Conservation (phyloP, 73 alveolate genomes). For the Durusdinium trenchii region DNA sequence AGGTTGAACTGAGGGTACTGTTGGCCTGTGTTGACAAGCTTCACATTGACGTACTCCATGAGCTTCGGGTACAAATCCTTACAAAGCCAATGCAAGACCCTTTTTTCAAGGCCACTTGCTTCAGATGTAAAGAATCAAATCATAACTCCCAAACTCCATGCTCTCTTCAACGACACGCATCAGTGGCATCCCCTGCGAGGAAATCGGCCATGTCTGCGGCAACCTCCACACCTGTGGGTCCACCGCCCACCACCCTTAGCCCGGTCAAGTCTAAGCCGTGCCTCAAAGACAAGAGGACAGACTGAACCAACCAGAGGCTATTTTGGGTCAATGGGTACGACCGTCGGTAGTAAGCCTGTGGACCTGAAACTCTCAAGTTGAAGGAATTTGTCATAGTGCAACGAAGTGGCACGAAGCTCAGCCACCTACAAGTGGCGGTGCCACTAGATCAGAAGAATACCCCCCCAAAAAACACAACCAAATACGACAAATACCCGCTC, state of each 20-base stretch:
- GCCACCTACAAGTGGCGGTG: constrained; percentile 34
- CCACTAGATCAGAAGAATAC: not conserved
- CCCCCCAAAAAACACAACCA: too few relatives aligned
- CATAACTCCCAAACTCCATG: not conserved
- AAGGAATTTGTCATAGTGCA: not conserved
- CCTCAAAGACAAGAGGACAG: not conserved
- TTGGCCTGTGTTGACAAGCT: constrained; percentile 83
- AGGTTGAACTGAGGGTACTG: not conserved
- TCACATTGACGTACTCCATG: constrained; percentile 66
- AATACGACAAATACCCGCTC: too few relatives aligned
- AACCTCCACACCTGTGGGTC: constrained; percentile 89
- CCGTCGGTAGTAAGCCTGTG: not conserved
- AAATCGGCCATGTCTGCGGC: constrained; percentile 93
- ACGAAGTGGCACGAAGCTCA: constrained; percentile 59
- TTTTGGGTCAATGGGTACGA: not conserved
- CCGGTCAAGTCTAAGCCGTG: too few relatives aligned
- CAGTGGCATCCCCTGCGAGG: constrained; percentile 69
- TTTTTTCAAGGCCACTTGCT: not conserved
- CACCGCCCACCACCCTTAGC: constrained; percentile 91
- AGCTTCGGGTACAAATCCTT: constrained; percentile 82
- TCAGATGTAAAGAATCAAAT: not conserved
- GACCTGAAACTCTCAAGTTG: not conserved
- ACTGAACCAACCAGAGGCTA: not conserved
- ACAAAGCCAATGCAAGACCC: not conserved
- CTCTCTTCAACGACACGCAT: not conserved